phyloP scores from a whole-genome alignment of 768 basidiomycete genomes.

The Termitomyces bulborhizus region DNA sequence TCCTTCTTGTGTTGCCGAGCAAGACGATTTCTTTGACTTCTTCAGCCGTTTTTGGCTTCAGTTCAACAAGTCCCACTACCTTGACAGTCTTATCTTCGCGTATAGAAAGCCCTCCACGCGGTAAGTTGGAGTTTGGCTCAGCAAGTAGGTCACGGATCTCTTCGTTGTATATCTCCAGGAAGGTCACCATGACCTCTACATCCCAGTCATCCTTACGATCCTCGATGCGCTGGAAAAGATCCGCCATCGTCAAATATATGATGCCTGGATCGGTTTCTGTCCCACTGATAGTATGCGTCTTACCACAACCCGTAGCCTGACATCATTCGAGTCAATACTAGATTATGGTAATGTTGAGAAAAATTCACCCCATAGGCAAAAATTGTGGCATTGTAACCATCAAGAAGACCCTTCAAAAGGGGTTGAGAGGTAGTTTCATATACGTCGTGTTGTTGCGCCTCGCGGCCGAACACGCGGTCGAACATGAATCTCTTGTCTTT shows the following conservation, averaged over 20 bases:
- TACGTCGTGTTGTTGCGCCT: conserved; percentile 79
- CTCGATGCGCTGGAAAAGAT: conserved; percentile 90
- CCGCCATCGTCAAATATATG: conserved; percentile 95
- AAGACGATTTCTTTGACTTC: conserved; percentile 94
- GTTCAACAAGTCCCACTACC: conserved; percentile 79
- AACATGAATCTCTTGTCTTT: conserved; percentile 98
- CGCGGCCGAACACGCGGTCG: conserved; percentile 84
- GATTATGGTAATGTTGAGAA: conserved; percentile 10
- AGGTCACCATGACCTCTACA: conserved; percentile 86
- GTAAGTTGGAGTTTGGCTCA: conserved; percentile 54
- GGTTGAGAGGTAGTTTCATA: conserved; percentile 85
- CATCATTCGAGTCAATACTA: conserved; percentile 4
- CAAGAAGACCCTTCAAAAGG: conserved; percentile 75
- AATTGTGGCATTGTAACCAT: conserved; percentile 95
- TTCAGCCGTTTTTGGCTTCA: conserved; percentile 74
- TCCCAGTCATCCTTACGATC: conserved; percentile 82
- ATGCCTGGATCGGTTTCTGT: conserved; percentile 84
- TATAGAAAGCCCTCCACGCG: conserved; percentile 85
- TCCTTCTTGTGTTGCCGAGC: conserved; percentile 80
- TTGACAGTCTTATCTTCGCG: conserved; percentile 94
- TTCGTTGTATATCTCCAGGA: conserved; percentile 99
- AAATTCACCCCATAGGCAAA: conserved; percentile 90
- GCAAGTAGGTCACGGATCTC: conserved; percentile 93
- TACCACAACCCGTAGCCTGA: conserved; percentile 99
- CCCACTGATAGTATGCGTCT: conserved; percentile 98